Base-by-base conservation (phyloP, 768 basidiomycete species). In the Lactarius sp. region DNA sequence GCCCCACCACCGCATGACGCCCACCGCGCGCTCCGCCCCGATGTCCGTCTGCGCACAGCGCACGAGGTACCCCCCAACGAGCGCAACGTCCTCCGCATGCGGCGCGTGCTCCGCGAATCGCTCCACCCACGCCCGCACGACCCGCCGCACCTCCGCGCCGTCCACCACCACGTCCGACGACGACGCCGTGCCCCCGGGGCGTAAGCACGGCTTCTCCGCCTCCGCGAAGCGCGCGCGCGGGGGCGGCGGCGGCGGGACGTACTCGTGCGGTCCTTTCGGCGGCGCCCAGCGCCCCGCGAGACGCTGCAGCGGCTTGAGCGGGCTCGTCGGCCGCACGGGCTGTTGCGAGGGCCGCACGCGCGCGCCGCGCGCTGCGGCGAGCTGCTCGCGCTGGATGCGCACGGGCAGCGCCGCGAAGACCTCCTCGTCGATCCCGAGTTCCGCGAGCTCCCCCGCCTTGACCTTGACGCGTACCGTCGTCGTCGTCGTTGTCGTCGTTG, bases 1-100 rank as follows among this genome's bases (percentile, higher is more conserved):
- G 66, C 85, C 73, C 94, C 92, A 94, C 90, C 88, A 95, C 69
- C 82, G 86, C 79, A 92, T 78, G 18, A 91, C 82, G 31, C 82
- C 82, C 13, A 89, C 73, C 57, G 85, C 88, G 64, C 82, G 82
- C 74, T 88, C 87, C 46, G 92, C 74, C 0, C 90, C 85, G n/a
- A 69, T 80, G 71, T 90, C 88, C n/a, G 80, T 76, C 70, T 87
- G 85, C 41, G 88, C 83, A 61, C 83, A 85, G 66, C 83, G 82
- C 54, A 88, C 77, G 52, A 96, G 75, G 70, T 84, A 96, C 61
- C 82, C 86, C 18, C 81, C 78, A 59, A 98, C 86, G 68, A 84
- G 87, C 27, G 86, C 84, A 2, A 93, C 78, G 68, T 97, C 94
- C 72, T 80, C 83, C 66, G 77, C 75, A 63, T 86, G 85, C 46